Evolutionary conservation across 345 rosid species (phyloP).

Genomic region (Eucalyptus leucophloia): DNA sequence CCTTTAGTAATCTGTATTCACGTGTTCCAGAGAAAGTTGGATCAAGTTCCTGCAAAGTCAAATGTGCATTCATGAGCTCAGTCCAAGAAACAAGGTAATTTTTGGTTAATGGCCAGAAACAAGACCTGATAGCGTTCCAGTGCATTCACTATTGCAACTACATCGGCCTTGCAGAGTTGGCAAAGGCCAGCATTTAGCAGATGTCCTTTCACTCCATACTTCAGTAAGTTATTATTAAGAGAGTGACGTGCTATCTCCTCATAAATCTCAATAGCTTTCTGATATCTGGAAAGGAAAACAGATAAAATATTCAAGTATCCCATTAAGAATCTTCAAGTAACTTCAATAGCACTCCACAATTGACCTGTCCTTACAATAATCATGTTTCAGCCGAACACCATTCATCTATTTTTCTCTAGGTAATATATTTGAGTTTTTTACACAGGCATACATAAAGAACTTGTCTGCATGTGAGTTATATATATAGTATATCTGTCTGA

Average conservation of each 20-base stretch:
- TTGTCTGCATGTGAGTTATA: background rate
- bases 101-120: background rate
- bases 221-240: constrained; percentile 69
- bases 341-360: background rate
- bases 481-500: background rate
- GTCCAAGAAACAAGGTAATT: background rate
- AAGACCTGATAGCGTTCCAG: constrained; percentile 86
- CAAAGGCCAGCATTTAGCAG: constrained; percentile 96
- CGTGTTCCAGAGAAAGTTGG: constrained; percentile 95
- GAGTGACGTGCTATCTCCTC: constrained; percentile 81
- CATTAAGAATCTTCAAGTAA: background rate
- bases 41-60: constrained; percentile 68
- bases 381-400: background rate
- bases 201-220: constrained; percentile 97
- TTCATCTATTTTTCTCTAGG: background rate
- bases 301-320: background rate
- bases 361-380: background rate
- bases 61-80: background rate
- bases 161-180: constrained; percentile 90
- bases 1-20: constrained; percentile 65
- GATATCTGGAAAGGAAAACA: constrained; percentile 47
- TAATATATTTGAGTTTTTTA: background rate
- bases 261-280: constrained; percentile 75
- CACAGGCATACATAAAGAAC: background rate
- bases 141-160: constrained; percentile 80